Evolutionary conservation across 148 eudicot species (phyloP).

Genomic region (Chenopodium quinoa): DNA sequence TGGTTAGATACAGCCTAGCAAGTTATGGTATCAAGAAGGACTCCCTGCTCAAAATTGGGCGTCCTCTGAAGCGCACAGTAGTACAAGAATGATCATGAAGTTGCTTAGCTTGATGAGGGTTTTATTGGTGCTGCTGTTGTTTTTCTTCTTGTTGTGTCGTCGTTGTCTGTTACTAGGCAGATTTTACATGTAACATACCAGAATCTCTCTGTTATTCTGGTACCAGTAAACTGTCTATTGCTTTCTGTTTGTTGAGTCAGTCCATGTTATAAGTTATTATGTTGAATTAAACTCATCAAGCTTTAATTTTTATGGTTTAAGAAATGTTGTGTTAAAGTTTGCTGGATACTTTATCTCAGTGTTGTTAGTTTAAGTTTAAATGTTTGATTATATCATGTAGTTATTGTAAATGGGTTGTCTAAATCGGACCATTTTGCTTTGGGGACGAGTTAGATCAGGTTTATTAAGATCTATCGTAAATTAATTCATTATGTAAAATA

Average conservation of each 20-base stretch:
- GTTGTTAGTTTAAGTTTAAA: no score
- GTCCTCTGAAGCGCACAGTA: neutral
- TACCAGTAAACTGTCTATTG: neutral
- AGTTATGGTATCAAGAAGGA: constrained; percentile 24
- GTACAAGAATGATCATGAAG: no score
- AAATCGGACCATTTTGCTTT: no score
- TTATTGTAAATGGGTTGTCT: no score
- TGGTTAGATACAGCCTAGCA: constrained; percentile 7
- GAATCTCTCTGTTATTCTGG: neutral
- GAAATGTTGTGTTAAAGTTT: neutral
- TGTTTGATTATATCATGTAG: no score
- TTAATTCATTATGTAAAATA: no score
- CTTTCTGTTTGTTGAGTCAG: neutral
- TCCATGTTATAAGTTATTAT: neutral
- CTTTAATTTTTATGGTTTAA: neutral
- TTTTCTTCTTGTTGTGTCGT: neutral
- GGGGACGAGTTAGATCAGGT: no score
- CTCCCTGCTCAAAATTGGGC: constrained; percentile 13
- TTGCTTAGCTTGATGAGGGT: neutral
- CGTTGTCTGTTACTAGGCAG: no score
- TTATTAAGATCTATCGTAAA: no score
- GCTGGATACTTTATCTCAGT: neutral
- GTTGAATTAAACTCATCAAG: neutral
- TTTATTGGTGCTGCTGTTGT: neutral
- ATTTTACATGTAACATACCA: neutral